Base-by-base conservation (phyloP, 768 basidiomycete species). In the Trametes maxima region DNA sequence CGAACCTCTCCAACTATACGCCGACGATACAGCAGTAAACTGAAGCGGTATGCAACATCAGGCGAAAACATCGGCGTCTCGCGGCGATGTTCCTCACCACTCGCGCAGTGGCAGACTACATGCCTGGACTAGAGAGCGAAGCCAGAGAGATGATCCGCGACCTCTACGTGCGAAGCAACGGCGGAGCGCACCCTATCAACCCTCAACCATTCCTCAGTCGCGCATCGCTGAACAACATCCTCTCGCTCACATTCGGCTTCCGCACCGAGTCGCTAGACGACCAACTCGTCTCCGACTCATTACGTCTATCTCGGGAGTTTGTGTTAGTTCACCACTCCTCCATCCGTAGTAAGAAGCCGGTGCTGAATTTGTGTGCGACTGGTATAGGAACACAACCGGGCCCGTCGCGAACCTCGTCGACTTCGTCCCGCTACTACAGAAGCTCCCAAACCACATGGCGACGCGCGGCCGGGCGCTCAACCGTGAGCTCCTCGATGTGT, bases 391-490 rank as follows among this genome's bases (percentile, higher is more conserved):
- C 66, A 72, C 71, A 54, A 77, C 77, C 53, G 80, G 80, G 11
- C 79, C 81, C 0, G 70, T 76, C 22, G 78, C 80, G 0, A 82
- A 82, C 60, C 49, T 76, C 12, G 74, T 76, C 36, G 82, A 83
- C 65, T 83, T 81, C 54, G 54, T 82, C 1, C 73, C 75, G 14
- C 56, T 76, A 10, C 75, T 82, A 22, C 81, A 80, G 42, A 66
- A 67, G 43, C 47, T 82, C 1, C 80, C 79, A 0, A 77, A 72
- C 37, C 62, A 60, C 19, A 77, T 77, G 73, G 73, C 67, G 7
- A 67, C 71, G 1, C 76, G 82, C 10, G 80, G 72, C 4, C 69
- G 68, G 43, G 74, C 72, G 28, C 76, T 83, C 3, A 79, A 80
- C 54, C 52, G 70, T 8, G 75, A 70, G 53, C 66, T 79, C 13